Conservation (phyloP, 2,329 filamentous ascomycete species). For the Pleomassaria siparia region DNA sequence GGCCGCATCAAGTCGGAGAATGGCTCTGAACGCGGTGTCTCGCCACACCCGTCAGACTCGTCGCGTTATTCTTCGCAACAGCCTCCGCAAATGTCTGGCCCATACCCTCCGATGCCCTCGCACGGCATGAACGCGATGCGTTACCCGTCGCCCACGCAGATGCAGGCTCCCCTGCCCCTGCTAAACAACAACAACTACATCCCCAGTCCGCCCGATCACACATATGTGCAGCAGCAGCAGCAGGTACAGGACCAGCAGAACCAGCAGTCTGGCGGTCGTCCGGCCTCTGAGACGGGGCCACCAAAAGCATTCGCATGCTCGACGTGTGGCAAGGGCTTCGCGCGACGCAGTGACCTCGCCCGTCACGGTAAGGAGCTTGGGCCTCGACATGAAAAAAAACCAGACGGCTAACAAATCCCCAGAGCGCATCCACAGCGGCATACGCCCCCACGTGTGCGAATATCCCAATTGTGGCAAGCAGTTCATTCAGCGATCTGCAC, state of each 20-base stretch:
- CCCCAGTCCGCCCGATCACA: slow-evolving; percentile 51
- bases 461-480: slow-evolving; percentile 87
- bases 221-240: slow-evolving; percentile 47
- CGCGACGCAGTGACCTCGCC: slow-evolving; percentile 87
- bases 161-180: slow-evolving; percentile 55
- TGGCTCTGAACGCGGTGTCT: slow-evolving; percentile 60
- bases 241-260: slow-evolving; percentile 40
- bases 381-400: slow-evolving; percentile 26
- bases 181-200: slow-evolving; percentile 60
- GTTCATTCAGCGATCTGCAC: slow-evolving; percentile 93
- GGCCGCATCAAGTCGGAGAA: slow-evolving; percentile 59
- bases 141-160: slow-evolving; percentile 56
- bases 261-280: slow-evolving; percentile 46
- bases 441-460: slow-evolving; percentile 90
- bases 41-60: slow-evolving; percentile 58
- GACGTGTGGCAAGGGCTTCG: slow-evolving; percentile 89
- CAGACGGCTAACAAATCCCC: slow-evolving; percentile 32
- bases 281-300: slow-evolving; percentile 51
- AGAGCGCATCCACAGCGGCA: slow-evolving; percentile 95
- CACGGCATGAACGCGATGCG: slow-evolving; percentile 55
- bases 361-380: slow-evolving; percentile 75
- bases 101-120: slow-evolving; percentile 52
- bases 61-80: slow-evolving; percentile 61
- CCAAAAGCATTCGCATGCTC: slow-evolving; percentile 85
- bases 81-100: slow-evolving; percentile 53